Base-by-base conservation (phyloP, 148 eudicot genomes). In the Salicornia ramosissima region DNA sequence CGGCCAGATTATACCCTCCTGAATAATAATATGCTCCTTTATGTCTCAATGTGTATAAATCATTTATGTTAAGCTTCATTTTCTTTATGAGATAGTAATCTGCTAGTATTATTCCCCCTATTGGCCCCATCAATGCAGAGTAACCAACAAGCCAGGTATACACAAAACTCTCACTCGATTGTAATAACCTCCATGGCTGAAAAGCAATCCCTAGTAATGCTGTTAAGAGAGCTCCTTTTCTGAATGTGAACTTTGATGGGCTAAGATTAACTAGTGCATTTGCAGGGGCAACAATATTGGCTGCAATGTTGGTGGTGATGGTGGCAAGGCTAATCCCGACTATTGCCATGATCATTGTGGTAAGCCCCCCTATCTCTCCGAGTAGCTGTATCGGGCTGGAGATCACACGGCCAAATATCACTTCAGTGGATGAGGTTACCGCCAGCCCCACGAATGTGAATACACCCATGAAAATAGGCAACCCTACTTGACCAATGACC, bases 61-160 rank as follows among this genome's bases (percentile, higher is more conserved):
- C 93, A 49, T 76, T 71, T 0, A 91, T 30, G 4, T 78, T 74
- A 58, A 94, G 71, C 65, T 82, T 76, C 43, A 77, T 82, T 19
- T 65, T 62, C 76, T 80, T 77, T 16, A 90, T 21, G 6, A 94
- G 75, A 78, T 94, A 94, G 67, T 94, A 94, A 78, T 94, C 99
- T 1, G 82, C 90, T n/a, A 94, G 53, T 30, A 91, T 75, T 34
- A 94, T 79, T 7, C 96, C 97, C 33, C 90, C 93, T 31, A 91
- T 94, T 18, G 99, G 99, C 9, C 99, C 99, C 76, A 94, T 40
- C 14, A 94, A 72, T 29, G 99, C 99, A 3, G 99, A 83, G 65
- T 94, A 91, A 2, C 99, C 99, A 0, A 94, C 91, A 12, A 94
- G 87, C 99, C 99, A 94, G 5, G 97, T 94, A 80, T 94, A 88